Conservation (phyloP, 2,329 filamentous ascomycete species). For the Ceratocystis colombiana region DNA sequence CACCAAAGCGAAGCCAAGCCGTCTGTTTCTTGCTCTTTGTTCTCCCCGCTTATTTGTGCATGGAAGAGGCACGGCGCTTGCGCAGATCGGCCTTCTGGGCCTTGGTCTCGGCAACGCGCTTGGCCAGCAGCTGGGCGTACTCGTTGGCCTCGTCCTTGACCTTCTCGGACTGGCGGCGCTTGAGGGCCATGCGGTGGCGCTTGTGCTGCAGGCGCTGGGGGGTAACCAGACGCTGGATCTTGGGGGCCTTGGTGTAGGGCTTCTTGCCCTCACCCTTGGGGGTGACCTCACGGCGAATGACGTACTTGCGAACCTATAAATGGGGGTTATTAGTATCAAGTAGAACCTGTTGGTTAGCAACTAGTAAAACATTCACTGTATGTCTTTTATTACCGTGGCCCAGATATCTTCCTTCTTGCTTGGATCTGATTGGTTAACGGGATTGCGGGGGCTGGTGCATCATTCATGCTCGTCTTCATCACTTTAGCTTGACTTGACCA, state of each 20-base stretch:
- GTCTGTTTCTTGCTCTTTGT: neutral
- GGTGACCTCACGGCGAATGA: constrained; percentile 96
- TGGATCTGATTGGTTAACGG: neutral
- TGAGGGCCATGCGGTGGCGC: constrained; percentile 94
- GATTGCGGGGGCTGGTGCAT: constrained; percentile 15
- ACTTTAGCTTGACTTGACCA: neutral
- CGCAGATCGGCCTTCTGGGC: constrained; percentile 82
- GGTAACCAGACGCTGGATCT: constrained; percentile 99
- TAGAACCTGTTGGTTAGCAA: constrained; percentile 31
- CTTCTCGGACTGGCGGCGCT: constrained; percentile 94
- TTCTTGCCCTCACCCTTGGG: constrained; percentile 96
- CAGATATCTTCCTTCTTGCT: constrained; percentile 10
- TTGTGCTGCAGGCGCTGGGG: constrained; percentile 99
- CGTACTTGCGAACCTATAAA: constrained; percentile 89
- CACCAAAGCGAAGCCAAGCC: constrained; percentile 4
- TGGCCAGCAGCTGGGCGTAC: constrained; percentile 90
- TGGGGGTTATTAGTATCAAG: constrained; percentile 20
- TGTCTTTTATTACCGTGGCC: constrained; percentile 20
- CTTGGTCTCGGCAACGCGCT: constrained; percentile 96
- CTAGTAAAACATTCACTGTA: constrained; percentile 26
- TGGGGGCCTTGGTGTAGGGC: constrained; percentile 99
- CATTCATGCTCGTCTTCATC: neutral
- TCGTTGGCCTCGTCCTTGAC: constrained; percentile 98
- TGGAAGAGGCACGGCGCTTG: constrained; percentile 94
- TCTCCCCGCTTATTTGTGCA: constrained; percentile 62